phyloP scores from a whole-genome alignment of 2,329 filamentous ascomycete genomes.

The Aspergillus neotritici region DNA sequence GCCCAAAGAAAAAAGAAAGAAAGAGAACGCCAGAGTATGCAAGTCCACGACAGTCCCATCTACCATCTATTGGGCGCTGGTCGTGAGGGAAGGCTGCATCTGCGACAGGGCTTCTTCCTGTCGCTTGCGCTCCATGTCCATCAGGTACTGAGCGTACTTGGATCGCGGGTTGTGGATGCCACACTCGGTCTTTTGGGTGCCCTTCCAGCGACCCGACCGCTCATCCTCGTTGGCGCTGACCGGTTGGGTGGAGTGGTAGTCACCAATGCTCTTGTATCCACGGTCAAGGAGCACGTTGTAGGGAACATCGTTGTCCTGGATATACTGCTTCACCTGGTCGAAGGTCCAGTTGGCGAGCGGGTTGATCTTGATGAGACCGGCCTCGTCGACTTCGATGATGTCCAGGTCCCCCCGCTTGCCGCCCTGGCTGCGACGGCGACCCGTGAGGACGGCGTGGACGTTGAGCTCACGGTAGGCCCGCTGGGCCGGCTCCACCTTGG shows the following conservation, averaged over 20 bases:
- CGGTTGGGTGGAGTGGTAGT: constrained; percentile 95
- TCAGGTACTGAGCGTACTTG: constrained; percentile 79
- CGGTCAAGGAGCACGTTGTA: constrained; percentile 87
- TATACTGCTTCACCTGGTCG: constrained; percentile 79
- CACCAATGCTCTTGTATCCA: constrained; percentile 97
- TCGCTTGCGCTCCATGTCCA: constrained; percentile 64
- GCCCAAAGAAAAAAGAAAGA: neutral
- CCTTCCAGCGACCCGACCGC: constrained; percentile 94
- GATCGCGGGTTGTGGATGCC: constrained; percentile 98
- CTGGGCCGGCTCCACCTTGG: constrained; percentile 95
- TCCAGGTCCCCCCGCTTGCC: constrained; percentile 85
- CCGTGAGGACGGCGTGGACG: constrained; percentile 86
- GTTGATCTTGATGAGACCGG: constrained; percentile 94
- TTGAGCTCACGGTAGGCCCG: constrained; percentile 81
- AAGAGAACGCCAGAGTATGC: constrained; percentile 17
- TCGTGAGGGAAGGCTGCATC: constrained; percentile 33
- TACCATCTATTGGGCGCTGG: constrained; percentile 22
- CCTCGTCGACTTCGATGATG: constrained; percentile 88
- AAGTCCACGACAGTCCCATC: constrained; percentile 3
- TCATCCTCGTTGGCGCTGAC: constrained; percentile 91
- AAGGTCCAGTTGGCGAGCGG: constrained; percentile 93
- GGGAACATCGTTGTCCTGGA: constrained; percentile 78
- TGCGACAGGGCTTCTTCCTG: constrained; percentile 52
- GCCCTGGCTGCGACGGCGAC: constrained; percentile 84
- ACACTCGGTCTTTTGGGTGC: constrained; percentile 91